Evolutionary conservation across 306 rosid species (phyloP).

Genomic region (Prunus kanzakura): DNA sequence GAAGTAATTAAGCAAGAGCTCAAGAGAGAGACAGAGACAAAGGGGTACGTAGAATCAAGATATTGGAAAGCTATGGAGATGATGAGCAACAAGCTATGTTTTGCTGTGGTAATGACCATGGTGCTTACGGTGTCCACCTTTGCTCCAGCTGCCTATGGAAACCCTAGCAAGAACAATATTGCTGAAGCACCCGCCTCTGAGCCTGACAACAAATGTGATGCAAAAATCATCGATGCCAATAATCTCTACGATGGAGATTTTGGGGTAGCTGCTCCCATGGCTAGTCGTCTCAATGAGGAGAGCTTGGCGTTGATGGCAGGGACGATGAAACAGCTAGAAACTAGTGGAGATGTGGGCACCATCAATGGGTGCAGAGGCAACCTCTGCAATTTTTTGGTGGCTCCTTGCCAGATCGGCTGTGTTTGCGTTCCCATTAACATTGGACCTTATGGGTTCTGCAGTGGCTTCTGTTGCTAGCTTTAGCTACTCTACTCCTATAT

Average conservation of each 20-base stretch:
- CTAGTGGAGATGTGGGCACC: not conserved
- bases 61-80: not conserved
- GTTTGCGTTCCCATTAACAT: not conserved
- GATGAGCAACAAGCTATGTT: not conserved
- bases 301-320: not conserved
- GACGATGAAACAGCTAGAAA: not conserved
- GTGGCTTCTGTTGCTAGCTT: not conserved
- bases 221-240: not conserved
- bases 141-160: not conserved
- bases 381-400: not conserved
- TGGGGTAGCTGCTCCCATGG: not conserved
- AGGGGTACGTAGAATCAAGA: too few relatives aligned
- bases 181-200: too few relatives aligned
- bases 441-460: not conserved
- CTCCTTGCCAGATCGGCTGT: conserved; percentile 1
- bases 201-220: not conserved
- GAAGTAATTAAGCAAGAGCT: too few relatives aligned
- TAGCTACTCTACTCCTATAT: not conserved
- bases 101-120: not conserved
- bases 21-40: too few relatives aligned
- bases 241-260: not conserved
- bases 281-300: not conserved
- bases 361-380: not conserved
- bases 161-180: not conserved
- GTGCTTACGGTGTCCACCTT: not conserved